Base-by-base conservation (phyloP, 352 stramenopile species). In the Phytophthora citrophthora region DNA sequence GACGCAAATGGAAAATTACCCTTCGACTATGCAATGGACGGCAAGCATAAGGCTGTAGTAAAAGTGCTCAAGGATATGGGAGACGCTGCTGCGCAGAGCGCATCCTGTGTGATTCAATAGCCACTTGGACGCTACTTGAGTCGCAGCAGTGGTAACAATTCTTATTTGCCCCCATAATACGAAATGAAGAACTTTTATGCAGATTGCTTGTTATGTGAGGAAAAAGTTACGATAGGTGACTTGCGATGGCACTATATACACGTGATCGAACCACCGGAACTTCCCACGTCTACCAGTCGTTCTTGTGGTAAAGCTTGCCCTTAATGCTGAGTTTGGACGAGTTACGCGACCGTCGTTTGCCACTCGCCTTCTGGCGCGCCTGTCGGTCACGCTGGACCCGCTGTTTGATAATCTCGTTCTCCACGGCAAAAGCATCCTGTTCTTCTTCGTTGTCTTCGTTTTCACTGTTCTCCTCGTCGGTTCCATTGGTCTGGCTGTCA, bases 51-150 rank as follows among this genome's bases (percentile, higher is more conserved):
- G 61, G 84, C 87, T 40, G 88, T 97, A 24, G 80, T 95, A 59
- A 97, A 97, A 74, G 88, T 93, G 44, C 74, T 97, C 61, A 97
- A 97, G 80, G 92, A 98, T 72, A 94, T 96, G 79, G 93, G 93
- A 24, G 93, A 98, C 60, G 88, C 89, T 11, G 86, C 87, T 18
- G 86, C 87, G 16, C 83, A 93, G 74, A 94, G 87, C 54, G 84
- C 87, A 54, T 93, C 85, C 48, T 95, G 87, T 86, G 68, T 80
- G 64, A 90, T 95, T 71, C 85, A 93, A 79, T 95, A 87, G 70
- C 57, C 24, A 16, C 50, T 20, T 20, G 40, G 43, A 41, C 56
- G 24, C 57, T 18, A 66, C n/a, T 46, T 31, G 13, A 36, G 50
- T 46, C 39, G 54, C 61, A 68, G 16, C 54, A 31, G 48, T 54